Percentiles rank a stretch among this genome's conserved stretches.
phyloP scores from a whole-genome alignment of 768 basidiomycete species.

The Kwoniella sp. region DNA sequence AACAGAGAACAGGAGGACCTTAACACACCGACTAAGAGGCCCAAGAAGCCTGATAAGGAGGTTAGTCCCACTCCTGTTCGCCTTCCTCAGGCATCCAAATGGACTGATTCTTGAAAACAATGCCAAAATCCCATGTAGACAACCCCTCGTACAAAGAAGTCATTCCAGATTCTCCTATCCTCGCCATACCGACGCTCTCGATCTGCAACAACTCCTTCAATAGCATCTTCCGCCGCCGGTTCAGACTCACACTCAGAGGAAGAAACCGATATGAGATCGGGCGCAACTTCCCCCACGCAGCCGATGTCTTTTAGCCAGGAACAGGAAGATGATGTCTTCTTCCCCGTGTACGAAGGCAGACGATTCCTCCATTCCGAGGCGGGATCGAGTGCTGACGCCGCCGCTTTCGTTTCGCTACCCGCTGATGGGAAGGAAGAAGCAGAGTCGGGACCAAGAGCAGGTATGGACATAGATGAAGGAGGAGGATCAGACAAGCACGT shows the following conservation, averaged over 20 bases:
- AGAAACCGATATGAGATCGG: constrained; percentile 1
- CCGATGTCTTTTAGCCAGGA: constrained; percentile 20
- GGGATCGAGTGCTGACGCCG: no score
- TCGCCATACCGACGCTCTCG: constrained; percentile 7
- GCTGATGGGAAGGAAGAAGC: no score
- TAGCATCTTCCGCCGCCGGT: background rate
- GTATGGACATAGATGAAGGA: no score
- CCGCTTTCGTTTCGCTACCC: no score
- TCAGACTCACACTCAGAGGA: background rate
- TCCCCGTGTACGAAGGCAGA: constrained; percentile 1
- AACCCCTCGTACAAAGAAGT: no score
- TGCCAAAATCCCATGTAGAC: no score
- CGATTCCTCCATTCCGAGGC: background rate
- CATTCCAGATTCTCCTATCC: constrained; percentile 14
- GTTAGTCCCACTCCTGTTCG: background rate
- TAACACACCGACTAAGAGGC: background rate
- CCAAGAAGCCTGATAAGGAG: constrained; percentile 19
- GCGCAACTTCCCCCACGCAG: constrained; percentile 19
- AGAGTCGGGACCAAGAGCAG: no score
- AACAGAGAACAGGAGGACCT: no score
- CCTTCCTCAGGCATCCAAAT: no score
- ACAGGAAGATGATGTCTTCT: constrained; percentile 9
- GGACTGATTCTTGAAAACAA: no score
- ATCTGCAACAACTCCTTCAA: constrained; percentile 3
- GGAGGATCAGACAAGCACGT: no score